A percentile compares a stretch with the other conserved stretches of the same genome.
These are phyloP conservation scores for Colletotrichum tropicicola DNA, from an alignment of 2,329 filamentous ascomycete species.

Conservation along the genomic window DNA sequence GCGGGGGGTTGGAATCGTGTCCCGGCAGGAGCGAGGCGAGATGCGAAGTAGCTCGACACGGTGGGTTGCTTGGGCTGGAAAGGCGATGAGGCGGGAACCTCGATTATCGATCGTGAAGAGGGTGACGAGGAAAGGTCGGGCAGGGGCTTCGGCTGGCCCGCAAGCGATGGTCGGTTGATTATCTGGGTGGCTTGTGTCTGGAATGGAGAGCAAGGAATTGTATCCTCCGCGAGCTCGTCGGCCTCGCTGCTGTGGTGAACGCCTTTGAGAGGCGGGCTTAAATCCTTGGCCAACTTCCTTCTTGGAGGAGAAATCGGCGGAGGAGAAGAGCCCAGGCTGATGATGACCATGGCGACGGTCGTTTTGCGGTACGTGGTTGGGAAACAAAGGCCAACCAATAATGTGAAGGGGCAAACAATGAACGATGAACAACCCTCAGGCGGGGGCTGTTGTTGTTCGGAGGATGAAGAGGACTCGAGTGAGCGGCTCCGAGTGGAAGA, in stretches of 20 bases:
- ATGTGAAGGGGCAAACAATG: not conserved
- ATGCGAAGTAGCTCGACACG: constrained; percentile 48
- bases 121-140: constrained; percentile 50
- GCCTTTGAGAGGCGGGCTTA: constrained; percentile 1
- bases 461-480: not conserved
- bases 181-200: constrained; percentile 60
- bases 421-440: not conserved
- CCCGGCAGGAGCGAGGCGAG: constrained; percentile 78
- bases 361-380: not conserved
- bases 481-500: not conserved
- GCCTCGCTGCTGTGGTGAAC: constrained; percentile 43
- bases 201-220: constrained; percentile 53
- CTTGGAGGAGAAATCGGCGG: not conserved
- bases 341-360: constrained; percentile 9
- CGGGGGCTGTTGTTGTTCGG: not conserved
- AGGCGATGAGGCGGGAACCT: constrained; percentile 92
- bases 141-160: constrained; percentile 32
- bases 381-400: not conserved
- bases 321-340: constrained; percentile 21
- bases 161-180: constrained; percentile 49
- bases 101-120: constrained; percentile 61
- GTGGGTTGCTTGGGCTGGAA: constrained; percentile 48
- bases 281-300: not conserved
- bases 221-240: constrained; percentile 55
- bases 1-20: constrained; percentile 70